These are phyloP conservation scores for Orychophragmus violaceus DNA, from an alignment of 345 rosid species.

Conservation along the genomic window DNA sequence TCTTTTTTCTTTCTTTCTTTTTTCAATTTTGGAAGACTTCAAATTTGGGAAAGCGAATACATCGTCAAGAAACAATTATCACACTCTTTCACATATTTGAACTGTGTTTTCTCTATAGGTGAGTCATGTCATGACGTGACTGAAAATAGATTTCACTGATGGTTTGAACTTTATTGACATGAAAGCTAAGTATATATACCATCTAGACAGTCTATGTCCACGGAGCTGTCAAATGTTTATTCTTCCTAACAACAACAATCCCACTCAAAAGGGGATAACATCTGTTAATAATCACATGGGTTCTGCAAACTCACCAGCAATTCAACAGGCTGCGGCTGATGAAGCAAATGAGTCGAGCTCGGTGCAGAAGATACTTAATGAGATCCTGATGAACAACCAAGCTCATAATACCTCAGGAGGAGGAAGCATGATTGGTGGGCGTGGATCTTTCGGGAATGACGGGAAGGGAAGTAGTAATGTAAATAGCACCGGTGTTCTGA, in stretches of 20 bases:
- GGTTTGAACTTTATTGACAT: too few species aligned
- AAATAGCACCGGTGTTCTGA: slow-evolving; percentile 39
- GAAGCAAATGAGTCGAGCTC: slow-evolving; percentile 70
- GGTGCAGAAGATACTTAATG: slow-evolving; percentile 82
- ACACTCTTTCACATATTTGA: too few species aligned
- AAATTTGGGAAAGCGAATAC: too few species aligned
- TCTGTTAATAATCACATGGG: slow-evolving; percentile 48
- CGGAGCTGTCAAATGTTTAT: too few species aligned
- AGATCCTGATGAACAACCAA: slow-evolving; percentile 65
- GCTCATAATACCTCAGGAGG: slow-evolving; percentile 35
- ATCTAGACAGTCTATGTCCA: too few species aligned
- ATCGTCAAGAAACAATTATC: too few species aligned
- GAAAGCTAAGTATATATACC: too few species aligned
- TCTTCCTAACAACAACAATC: slow-evolving; percentile 53
- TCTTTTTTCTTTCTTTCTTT: too few species aligned
- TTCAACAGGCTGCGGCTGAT: slow-evolving; percentile 55
- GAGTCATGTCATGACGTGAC: too few species aligned
- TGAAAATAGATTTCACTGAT: too few species aligned
- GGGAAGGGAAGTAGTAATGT: slow-evolving; percentile 48
- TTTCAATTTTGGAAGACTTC: too few species aligned
- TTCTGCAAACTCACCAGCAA: slow-evolving; percentile 52
- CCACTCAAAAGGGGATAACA: slow-evolving; percentile 45
- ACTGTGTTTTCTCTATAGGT: too few species aligned
- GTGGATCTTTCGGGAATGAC: slow-evolving; percentile 51
- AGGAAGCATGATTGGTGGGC: slow-evolving; percentile 55